These are phyloP conservation scores for Coemansia sp. DNA, from an alignment of 192 early-diverging fungal genomes.

Conservation along the genomic window DNA sequence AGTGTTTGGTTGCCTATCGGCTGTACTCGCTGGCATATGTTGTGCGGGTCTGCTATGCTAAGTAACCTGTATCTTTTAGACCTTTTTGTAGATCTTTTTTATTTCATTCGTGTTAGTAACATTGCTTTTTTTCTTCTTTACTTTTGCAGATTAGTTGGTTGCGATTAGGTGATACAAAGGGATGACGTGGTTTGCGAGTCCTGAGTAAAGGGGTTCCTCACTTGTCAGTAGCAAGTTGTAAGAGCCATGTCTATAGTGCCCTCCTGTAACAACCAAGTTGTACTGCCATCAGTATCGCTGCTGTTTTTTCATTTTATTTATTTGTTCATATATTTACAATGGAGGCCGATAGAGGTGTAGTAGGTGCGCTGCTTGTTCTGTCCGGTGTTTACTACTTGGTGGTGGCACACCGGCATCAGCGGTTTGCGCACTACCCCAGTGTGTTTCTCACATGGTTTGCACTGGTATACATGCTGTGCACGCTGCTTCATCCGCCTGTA, in stretches of 20 bases:
- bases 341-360: constrained; percentile 2
- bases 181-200: constrained; percentile 2
- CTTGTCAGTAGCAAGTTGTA: neutral
- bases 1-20: neutral
- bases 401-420: constrained; percentile 6
- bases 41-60: neutral
- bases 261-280: neutral
- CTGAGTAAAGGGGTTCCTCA: neutral
- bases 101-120: neutral
- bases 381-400: neutral
- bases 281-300: neutral
- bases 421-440: neutral
- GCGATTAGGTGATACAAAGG: neutral
- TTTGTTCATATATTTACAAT: neutral
- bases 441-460: neutral
- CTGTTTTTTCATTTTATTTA: neutral
- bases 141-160: neutral
- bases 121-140: neutral
- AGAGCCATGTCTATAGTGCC: neutral
- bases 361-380: neutral
- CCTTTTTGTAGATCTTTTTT: constrained; percentile 6
- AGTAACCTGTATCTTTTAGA: neutral
- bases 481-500: neutral
- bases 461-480: constrained; percentile 9
- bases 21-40: neutral